phyloP scores from a whole-genome alignment of 2,329 filamentous ascomycete genomes.

The Diaporthe nobilis region DNA sequence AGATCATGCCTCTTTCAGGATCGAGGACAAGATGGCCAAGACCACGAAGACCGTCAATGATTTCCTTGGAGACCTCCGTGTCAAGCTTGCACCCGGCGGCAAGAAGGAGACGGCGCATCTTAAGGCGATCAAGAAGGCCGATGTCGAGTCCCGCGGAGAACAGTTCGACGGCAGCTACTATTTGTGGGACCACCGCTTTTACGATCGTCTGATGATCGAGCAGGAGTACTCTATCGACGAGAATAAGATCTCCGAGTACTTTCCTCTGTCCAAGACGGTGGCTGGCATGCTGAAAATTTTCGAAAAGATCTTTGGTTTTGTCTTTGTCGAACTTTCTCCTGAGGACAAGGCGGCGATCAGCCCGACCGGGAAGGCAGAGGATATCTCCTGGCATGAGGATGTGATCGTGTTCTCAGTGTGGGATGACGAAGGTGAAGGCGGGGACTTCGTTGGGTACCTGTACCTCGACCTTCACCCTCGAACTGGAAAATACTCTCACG shows the following conservation, averaged over 20 bases:
- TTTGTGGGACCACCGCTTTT: conserved; percentile 86
- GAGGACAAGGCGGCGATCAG: conserved; percentile 76
- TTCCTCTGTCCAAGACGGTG: conserved; percentile 81
- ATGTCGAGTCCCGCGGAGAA: conserved; percentile 71
- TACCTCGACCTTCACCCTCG: conserved; percentile 87
- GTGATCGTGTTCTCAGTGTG: conserved; percentile 88
- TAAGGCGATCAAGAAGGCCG: conserved; percentile 80
- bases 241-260: conserved; percentile 85
- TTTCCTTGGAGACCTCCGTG: conserved; percentile 80
- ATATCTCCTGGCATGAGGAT: conserved; percentile 86
- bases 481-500: conserved; percentile 86
- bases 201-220: conserved; percentile 85
- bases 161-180: conserved; percentile 80
- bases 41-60: conserved; percentile 78
- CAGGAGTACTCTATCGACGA: conserved; percentile 86
- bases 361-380: conserved; percentile 76
- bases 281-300: conserved; percentile 87
- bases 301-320: conserved; percentile 84
- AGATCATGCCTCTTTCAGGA: conserved; percentile 81
- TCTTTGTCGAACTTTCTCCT: conserved; percentile 79
- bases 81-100: conserved; percentile 77
- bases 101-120: conserved; percentile 78
- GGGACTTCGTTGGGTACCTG: conserved; percentile 83
- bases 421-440: conserved; percentile 80
- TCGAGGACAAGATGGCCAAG: conserved; percentile 91